Evolutionary conservation across 2,329 filamentous ascomycete genomes (phyloP).

Genomic region (Metarhizium humberi): DNA sequence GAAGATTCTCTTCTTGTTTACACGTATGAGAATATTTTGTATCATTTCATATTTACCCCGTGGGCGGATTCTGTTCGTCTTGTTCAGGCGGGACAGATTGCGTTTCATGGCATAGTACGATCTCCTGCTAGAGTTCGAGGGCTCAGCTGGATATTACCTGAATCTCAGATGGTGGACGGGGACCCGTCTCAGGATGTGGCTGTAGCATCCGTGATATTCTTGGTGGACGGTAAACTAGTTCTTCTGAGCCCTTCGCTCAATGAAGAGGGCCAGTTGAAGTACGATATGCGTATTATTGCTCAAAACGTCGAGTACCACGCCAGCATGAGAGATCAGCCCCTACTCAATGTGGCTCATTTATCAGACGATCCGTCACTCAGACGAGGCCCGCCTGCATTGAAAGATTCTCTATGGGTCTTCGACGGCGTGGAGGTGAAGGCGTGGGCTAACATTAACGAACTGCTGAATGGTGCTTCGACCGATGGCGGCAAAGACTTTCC

Average conservation of each 20-base stretch:
- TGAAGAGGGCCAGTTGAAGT: slow-evolving; percentile 78
- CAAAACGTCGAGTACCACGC: slow-evolving; percentile 95
- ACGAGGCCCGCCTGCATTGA: slow-evolving; percentile 41
- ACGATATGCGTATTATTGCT: slow-evolving; percentile 94
- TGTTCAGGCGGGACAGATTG: slow-evolving; percentile 94
- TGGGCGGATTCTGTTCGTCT: slow-evolving; percentile 62
- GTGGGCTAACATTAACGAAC: slow-evolving; percentile 82
- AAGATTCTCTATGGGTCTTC: slow-evolving; percentile 91
- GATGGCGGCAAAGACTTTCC: slow-evolving; percentile 63
- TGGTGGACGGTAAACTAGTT: slow-evolving; percentile 96
- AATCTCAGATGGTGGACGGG: slow-evolving; percentile 78
- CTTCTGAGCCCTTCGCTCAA: slow-evolving; percentile 80
- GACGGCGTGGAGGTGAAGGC: slow-evolving; percentile 77
- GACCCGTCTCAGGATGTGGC: slow-evolving; percentile 94
- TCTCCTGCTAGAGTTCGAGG: slow-evolving; percentile 87
- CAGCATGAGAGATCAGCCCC: slow-evolving; percentile 77
- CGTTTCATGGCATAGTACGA: slow-evolving; percentile 90
- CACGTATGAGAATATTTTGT: slow-evolving; percentile 90
- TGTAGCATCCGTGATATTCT: slow-evolving; percentile 83
- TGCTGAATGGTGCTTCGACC: slow-evolving; percentile 60
- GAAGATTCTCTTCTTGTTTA: slow-evolving; percentile 94
- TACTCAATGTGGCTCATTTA: slow-evolving; percentile 22
- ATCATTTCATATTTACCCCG: slow-evolving; percentile 84
- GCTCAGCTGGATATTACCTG: slow-evolving; percentile 91
- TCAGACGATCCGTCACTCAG: slow-evolving; percentile 14